A percentile compares a stretch with the other conserved stretches of the same genome.
phyloP scores from a whole-genome alignment of 768 basidiomycete species.

The Leucosporidium scottii region DNA sequence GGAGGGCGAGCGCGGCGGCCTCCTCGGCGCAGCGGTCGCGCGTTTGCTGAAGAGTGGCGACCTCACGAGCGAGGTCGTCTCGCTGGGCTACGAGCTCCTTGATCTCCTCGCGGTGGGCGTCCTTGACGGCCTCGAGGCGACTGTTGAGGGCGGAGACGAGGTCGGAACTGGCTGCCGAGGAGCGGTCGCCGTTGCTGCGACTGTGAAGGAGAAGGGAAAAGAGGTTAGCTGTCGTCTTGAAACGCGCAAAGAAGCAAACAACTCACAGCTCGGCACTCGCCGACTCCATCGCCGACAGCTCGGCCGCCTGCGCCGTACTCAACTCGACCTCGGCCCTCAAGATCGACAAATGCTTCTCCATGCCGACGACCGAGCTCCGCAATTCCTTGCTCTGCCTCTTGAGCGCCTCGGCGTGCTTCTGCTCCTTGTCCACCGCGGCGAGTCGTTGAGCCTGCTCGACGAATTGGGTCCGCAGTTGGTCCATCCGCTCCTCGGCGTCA shows the following conservation, averaged over 20 bases:
- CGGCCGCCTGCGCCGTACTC: constrained; percentile 86
- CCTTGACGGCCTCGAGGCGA: constrained; percentile 78
- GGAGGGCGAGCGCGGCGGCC: constrained; percentile 76
- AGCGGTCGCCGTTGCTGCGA: not conserved
- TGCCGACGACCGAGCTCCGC: constrained; percentile 60
- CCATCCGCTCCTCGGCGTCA: constrained; percentile 88
- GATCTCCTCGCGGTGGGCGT: constrained; percentile 79
- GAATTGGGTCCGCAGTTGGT: constrained; percentile 70
- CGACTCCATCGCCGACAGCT: constrained; percentile 63
- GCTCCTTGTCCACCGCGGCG: constrained; percentile 71
- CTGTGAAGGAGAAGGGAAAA: not conserved
- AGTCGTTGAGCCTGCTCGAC: constrained; percentile 84
- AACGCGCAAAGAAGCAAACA: no score
- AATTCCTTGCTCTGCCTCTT: constrained; percentile 73
- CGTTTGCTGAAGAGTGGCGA: constrained; percentile 74
- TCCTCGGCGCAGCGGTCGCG: constrained; percentile 85
- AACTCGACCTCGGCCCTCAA: constrained; percentile 85
- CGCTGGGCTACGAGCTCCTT: constrained; percentile 74
- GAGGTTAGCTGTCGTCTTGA: not conserved
- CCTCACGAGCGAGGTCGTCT: constrained; percentile 69
- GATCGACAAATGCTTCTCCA: constrained; percentile 80
- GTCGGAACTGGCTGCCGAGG: constrained; percentile 29
- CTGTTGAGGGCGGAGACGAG: constrained; percentile 65
- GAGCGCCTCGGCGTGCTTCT: constrained; percentile 63
- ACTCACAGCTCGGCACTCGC: constrained; percentile 46